phyloP scores from a whole-genome alignment of 441 rosid species.

The Mallotus repandus region DNA sequence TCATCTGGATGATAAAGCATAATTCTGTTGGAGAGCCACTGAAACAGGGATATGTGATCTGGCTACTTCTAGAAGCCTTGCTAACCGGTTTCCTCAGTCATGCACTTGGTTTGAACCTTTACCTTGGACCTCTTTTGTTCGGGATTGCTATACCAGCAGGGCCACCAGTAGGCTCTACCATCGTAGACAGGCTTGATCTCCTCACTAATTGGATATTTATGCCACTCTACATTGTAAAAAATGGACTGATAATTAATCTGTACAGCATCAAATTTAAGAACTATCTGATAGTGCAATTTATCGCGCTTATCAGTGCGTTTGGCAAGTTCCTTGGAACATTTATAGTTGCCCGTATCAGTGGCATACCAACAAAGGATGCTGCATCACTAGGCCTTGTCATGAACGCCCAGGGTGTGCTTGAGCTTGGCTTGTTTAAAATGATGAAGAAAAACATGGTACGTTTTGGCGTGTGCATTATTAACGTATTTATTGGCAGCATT shows the following conservation, averaged over 20 bases:
- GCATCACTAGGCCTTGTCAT: slow-evolving; percentile 34
- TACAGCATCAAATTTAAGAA: slow-evolving; percentile 26
- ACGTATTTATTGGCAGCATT: background rate
- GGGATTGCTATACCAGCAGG: slow-evolving; percentile 34
- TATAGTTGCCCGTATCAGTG: slow-evolving; percentile 23
- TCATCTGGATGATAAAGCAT: slow-evolving; percentile 24
- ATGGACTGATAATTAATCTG: slow-evolving; percentile 27
- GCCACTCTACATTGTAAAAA: slow-evolving; percentile 34
- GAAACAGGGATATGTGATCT: slow-evolving; percentile 27
- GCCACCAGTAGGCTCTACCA: slow-evolving; percentile 31
- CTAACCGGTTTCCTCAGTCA: slow-evolving; percentile 22
- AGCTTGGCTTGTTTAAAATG: slow-evolving; percentile 25
- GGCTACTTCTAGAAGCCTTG: slow-evolving; percentile 24
- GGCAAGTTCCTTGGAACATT: slow-evolving; percentile 31
- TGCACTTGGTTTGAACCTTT: slow-evolving; percentile 23
- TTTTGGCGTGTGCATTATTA: background rate
- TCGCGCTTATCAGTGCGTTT: slow-evolving; percentile 17
- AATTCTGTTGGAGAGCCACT: slow-evolving; percentile 34
- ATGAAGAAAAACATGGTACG: slow-evolving; percentile 19
- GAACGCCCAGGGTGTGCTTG: slow-evolving; percentile 36
- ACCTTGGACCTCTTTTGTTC: slow-evolving; percentile 25
- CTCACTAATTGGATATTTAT: slow-evolving; percentile 27
- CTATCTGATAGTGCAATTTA: slow-evolving; percentile 23
- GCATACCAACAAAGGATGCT: slow-evolving; percentile 32
- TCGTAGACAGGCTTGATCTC: slow-evolving; percentile 39